A percentile compares a stretch with the other conserved stretches of the same genome.
Evolutionary conservation across 2,329 filamentous ascomycete genomes (phyloP).

Genomic region (Fonsecaea pedrosoi): DNA sequence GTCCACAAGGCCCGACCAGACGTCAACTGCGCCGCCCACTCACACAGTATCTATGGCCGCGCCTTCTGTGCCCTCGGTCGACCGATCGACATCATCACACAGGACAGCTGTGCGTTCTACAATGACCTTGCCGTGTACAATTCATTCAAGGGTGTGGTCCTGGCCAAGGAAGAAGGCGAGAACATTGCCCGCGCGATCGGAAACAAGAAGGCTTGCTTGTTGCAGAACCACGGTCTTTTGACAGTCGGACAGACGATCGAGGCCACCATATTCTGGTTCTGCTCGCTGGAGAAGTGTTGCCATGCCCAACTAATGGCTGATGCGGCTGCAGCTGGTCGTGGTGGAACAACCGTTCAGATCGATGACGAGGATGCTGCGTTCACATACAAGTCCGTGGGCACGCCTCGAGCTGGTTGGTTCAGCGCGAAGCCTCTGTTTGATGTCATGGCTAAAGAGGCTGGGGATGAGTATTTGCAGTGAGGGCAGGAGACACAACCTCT

Average conservation of each 20-base stretch:
- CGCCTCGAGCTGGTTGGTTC: slow-evolving; percentile 69
- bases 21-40: slow-evolving; percentile 64
- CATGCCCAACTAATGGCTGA: slow-evolving; percentile 61
- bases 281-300: slow-evolving; percentile 62
- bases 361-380: slow-evolving; percentile 70
- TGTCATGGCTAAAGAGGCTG: slow-evolving; percentile 67
- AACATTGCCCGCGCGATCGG: slow-evolving; percentile 49
- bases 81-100: slow-evolving; percentile 64
- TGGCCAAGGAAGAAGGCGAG: slow-evolving; percentile 50
- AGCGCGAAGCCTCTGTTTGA: slow-evolving; percentile 75
- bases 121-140: slow-evolving; percentile 50
- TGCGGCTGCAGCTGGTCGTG: slow-evolving; percentile 52
- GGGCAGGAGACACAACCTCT: background rate
- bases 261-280: slow-evolving; percentile 62
- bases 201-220: slow-evolving; percentile 50
- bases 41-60: slow-evolving; percentile 64
- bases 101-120: slow-evolving; percentile 63
- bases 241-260: slow-evolving; percentile 52
- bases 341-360: slow-evolving; percentile 70
- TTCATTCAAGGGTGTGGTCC: slow-evolving; percentile 50
- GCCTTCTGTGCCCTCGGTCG: slow-evolving; percentile 69
- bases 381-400: slow-evolving; percentile 71
- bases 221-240: slow-evolving; percentile 52
- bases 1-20: slow-evolving; percentile 66
- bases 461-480: slow-evolving; percentile 58